Evolutionary conservation across 2,329 filamentous ascomycete species (phyloP), one percentile per base, ranked within the genome.

Genomic region (Pseudogymnoascus sp.): DNA sequence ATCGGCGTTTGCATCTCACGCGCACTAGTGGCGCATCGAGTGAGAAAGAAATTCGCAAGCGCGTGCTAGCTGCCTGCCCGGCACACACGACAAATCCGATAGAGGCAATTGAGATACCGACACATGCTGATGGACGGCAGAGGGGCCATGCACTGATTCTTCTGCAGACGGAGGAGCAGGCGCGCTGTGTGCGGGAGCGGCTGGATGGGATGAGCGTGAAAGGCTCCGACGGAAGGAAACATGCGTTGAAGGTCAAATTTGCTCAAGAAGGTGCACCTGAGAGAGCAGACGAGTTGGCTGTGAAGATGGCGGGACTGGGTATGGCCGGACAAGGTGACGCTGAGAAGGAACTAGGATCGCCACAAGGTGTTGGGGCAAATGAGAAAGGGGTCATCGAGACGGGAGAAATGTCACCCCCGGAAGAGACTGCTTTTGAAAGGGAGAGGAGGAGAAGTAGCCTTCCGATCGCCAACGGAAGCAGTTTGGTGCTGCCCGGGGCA

Each of bases 161-260:
- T 54, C 16, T 54, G 30, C 47, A 54, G 28, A 54, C 47, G 33
- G 47, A 54, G 28, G 47, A 54, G 28, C 47, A 54, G 47, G 47
- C 47, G 11, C 28, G 47, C 28, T 54, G 16, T 9, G 47, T 54
- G 47, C 47, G 47, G 33, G 47, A 54, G 47, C 28, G 28, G 2
- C 28, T 54, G 47, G 47, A 54, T 54, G 47, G 47, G 47, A 54
- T 33, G 47, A 54, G 47, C 28, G 47, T 54, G 16, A 54, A 54
- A 33, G 47, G 47, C 47, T 54, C 47, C 2, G 47, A 54, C n/a
- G 47, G 47, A 12, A 54, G 47, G 47, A 54, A 33, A 54, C 28
- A 54, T 33, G 47, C 47, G 9, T 28, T 54, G 20, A 54, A 54
- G 47, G 47, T 54, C 47, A 54, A 54, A 54, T 54, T 54, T 54